Evolutionary conservation across 106 monocot genomes (phyloP), one percentile per base, ranked within the genome.

Genomic region (Dendrobium officinale): DNA sequence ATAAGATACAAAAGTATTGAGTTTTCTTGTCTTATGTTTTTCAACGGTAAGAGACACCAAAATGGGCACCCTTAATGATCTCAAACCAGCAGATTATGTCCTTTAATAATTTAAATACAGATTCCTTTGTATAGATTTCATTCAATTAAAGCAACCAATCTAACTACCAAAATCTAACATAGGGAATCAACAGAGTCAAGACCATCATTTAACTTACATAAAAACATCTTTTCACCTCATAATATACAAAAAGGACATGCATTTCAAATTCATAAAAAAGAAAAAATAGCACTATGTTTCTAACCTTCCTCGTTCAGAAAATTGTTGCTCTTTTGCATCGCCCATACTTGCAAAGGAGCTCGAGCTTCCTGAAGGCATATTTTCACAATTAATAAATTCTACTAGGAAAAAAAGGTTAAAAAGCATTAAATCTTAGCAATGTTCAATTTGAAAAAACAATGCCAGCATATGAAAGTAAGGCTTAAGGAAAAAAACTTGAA

Each of bases 331-430:
- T 90, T 90, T 77, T 91, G 93, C 45, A 86, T 84, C 26, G 87
- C 87, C 93, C 93, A 90, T 55, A 99, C 87, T 79, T 91, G 95
- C 82, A 99, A 84, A 40, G 95, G 90, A 79, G 87, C 86, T 78
- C 91, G 89, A 75, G 91, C 89, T 90, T 99, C 99, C 99, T 99
- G 76, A 79, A 80, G 55, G 9, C 47, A 72, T 31, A 82, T 42
- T 44, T 20, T 16, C 13, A 73, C 5, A 75, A 74, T 55, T 43
- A 85, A 74, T 74, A 44, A 6, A 74, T 44, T 74, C 74, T 43
- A 18, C n/a, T 70, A 15, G 15, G 16, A 70, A 27, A 31, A 68
- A 37, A 70, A 48, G 33, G 0, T 77, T 70, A 1, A 24, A 43
- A 15, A 76, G 13, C 11, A 76, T 74, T 74, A 44, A 43, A 74